Percentiles rank a stretch among this genome's conserved stretches.
Conservation (phyloP, 176 grass and related monocot genomes). For the Cenchrus fungigraminus region DNA sequence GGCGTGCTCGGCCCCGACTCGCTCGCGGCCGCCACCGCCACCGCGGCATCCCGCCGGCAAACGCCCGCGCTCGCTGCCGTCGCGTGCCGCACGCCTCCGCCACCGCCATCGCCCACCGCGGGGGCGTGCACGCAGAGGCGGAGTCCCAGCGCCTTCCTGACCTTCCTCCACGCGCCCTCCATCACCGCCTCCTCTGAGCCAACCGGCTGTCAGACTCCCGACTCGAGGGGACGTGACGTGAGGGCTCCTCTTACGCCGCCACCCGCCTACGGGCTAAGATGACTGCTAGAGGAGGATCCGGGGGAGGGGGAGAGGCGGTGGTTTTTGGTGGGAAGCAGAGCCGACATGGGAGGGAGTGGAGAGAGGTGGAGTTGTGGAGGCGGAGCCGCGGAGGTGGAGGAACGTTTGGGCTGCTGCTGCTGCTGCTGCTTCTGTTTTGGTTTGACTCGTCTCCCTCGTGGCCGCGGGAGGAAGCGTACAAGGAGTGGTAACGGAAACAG, state of each 20-base stretch:
- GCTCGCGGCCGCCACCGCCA: neutral
- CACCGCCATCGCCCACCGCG: neutral
- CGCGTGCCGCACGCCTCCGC: neutral
- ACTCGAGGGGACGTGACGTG: neutral
- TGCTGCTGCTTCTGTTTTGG: constrained; percentile 23
- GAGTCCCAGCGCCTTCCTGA: constrained; percentile 62
- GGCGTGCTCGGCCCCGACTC: constrained; percentile 30
- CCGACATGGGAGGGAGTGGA: neutral
- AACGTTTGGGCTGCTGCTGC: constrained; percentile 10
- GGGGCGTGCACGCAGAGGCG: constrained; percentile 55
- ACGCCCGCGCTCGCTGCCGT: neutral
- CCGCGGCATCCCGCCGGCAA: constrained; percentile 20
- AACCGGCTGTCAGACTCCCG: neutral
- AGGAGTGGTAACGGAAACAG: constrained; percentile 19
- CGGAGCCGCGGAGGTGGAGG: constrained; percentile 20
- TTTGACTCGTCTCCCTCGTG: constrained; percentile 38
- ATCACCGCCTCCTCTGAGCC: constrained; percentile 26
- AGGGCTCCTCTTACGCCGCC: neutral
- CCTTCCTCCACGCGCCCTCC: constrained; percentile 80
- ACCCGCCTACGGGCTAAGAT: neutral
- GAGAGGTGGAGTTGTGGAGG: neutral
- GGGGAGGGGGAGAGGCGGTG: neutral
- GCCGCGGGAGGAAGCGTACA: constrained; percentile 6
- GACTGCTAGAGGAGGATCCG: neutral
- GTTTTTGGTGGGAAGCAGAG: constrained; percentile 19